These are phyloP conservation scores for Leersia perrieri DNA, from an alignment of 176 grass and related monocot species.

Conservation along the genomic window DNA sequence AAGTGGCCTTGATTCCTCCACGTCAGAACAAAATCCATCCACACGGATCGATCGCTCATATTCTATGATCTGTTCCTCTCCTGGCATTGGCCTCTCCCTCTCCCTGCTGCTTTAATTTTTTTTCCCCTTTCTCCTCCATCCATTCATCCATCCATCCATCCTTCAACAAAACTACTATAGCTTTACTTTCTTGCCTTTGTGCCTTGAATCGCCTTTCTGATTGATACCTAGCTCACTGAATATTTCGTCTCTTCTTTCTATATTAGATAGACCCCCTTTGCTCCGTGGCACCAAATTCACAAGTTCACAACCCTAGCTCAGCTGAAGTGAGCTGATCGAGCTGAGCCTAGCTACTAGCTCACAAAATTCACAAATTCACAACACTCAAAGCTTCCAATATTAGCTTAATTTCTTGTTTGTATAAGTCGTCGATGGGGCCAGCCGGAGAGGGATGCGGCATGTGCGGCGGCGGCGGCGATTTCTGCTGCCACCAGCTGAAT, in stretches of 20 bases:
- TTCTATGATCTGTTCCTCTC: conserved; percentile 36
- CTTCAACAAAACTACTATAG: no score
- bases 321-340: background rate
- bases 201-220: background rate
- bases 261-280: no score
- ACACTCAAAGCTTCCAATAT: no score
- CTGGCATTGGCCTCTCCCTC: conserved; percentile 45
- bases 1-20: conserved; percentile 52
- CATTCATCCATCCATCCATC: conserved; percentile 15
- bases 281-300: background rate
- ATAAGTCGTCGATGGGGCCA: conserved; percentile 24
- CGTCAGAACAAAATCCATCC: conserved; percentile 39
- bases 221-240: conserved; percentile 3
- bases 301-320: background rate
- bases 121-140: conserved; percentile 1
- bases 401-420: no score
- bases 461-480: background rate
- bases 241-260: background rate
- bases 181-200: background rate
- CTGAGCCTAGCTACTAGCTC: background rate
- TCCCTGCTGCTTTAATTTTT: background rate
- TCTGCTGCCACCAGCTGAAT: conserved; percentile 12
- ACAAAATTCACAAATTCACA: no score
- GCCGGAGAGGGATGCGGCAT: conserved; percentile 26
- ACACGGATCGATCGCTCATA: conserved; percentile 28